Conservation (phyloP, 2,329 filamentous ascomycete genomes). For the Ceratocystis ficicola region DNA sequence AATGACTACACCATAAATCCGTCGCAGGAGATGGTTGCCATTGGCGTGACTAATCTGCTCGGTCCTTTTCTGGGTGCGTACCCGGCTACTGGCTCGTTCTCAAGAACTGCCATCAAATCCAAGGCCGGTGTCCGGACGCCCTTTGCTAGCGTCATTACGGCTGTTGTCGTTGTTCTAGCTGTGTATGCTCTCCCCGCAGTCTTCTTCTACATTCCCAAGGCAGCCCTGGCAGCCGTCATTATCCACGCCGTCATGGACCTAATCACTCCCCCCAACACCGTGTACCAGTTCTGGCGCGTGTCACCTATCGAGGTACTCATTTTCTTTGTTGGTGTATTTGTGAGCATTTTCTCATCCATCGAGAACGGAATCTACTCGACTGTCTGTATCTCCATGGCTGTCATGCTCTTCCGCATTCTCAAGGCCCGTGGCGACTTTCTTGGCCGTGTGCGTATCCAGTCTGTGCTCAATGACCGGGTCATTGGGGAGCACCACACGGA, state of each 20-base stretch:
- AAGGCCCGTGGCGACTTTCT: slow-evolving; percentile 69
- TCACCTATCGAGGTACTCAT: slow-evolving; percentile 71
- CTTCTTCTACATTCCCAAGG: slow-evolving; percentile 79
- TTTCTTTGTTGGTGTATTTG: slow-evolving; percentile 73
- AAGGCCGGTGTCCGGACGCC: slow-evolving; percentile 84
- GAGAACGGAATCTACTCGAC: slow-evolving; percentile 81
- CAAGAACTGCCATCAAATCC: slow-evolving; percentile 84
- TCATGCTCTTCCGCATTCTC: slow-evolving; percentile 66
- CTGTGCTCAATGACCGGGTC: slow-evolving; percentile 64
- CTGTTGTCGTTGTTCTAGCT: slow-evolving; percentile 66
- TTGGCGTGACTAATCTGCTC: slow-evolving; percentile 62
- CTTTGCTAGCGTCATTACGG: slow-evolving; percentile 75
- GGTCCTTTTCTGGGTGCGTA: slow-evolving; percentile 73
- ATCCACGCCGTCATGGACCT: slow-evolving; percentile 83
- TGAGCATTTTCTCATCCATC: slow-evolving; percentile 69
- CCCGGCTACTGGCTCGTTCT: slow-evolving; percentile 81
- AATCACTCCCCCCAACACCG: slow-evolving; percentile 67
- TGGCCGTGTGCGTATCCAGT: slow-evolving; percentile 69
- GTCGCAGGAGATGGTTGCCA: slow-evolving; percentile 67
- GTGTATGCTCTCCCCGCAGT: slow-evolving; percentile 72
- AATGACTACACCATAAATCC: slow-evolving; percentile 74
- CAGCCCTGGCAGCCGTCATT: slow-evolving; percentile 67
- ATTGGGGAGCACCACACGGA: slow-evolving; percentile 47
- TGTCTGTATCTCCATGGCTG: slow-evolving; percentile 53
- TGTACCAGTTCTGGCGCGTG: slow-evolving; percentile 82